Evolutionary conservation across 768 basidiomycete species (phyloP).

Genomic region (Serendipita vermifera): DNA sequence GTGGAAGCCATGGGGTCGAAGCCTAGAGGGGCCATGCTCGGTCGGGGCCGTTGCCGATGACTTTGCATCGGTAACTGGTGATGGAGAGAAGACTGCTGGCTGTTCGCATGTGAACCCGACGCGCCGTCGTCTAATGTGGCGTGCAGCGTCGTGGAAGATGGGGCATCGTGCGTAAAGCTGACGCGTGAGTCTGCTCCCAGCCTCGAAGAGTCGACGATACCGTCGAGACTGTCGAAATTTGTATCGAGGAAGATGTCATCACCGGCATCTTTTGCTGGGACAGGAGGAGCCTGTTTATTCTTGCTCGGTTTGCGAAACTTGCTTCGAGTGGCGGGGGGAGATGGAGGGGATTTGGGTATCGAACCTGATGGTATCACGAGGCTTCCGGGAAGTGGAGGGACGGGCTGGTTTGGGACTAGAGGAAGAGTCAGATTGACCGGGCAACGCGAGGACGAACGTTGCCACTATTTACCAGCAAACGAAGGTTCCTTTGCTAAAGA

Average conservation of each 20-base stretch:
- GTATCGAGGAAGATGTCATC: slow-evolving; percentile 2
- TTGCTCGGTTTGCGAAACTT: background rate
- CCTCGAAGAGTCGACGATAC: slow-evolving; percentile 1
- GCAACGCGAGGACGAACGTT: background rate
- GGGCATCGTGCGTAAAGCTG: background rate
- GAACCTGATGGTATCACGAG: background rate
- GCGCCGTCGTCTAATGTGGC: background rate
- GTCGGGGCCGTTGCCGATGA: background rate
- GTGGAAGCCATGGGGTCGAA: background rate
- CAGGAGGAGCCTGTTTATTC: background rate
- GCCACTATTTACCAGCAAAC: background rate
- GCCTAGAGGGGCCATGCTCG: background rate
- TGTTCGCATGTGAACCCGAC: background rate
- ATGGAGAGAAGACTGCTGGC: background rate
- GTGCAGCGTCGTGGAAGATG: background rate
- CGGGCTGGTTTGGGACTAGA: background rate
- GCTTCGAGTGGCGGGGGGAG: background rate
- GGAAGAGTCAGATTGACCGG: background rate
- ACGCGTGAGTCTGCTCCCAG: background rate
- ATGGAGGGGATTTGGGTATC: background rate
- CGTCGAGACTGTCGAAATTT: slow-evolving; percentile 4
- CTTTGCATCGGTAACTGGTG: too few species aligned
- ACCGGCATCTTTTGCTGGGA: background rate
- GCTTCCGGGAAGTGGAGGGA: background rate
- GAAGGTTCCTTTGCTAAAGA: slow-evolving; percentile 2